Evolutionary conservation across 441 rosid genomes (phyloP).

Genomic region (Hura crepitans): DNA sequence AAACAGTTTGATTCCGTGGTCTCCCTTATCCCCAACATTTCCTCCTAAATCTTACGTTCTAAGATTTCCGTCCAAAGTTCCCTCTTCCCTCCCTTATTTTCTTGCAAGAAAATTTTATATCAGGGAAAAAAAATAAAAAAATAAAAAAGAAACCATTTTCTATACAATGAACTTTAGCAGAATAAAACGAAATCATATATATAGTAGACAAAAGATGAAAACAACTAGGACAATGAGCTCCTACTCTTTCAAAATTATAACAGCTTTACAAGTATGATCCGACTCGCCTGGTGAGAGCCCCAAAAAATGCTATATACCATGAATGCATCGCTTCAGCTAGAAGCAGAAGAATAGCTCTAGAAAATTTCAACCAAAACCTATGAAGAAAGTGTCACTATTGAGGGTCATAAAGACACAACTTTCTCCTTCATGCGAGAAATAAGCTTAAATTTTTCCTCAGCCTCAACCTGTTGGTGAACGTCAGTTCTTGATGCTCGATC

Average conservation of each 20-base stretch:
- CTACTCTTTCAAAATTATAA: background rate
- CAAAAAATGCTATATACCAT: background rate
- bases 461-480: constrained; percentile 69
- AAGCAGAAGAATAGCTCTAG: background rate
- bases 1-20: no score
- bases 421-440: constrained; percentile 84
- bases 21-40: no score
- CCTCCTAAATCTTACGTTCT: no score
- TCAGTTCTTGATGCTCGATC: constrained; percentile 74
- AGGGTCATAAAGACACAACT: constrained; percentile 25
- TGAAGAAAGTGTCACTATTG: constrained; percentile 2
- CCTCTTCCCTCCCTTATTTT: no score
- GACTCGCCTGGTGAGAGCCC: background rate
- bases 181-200: background rate
- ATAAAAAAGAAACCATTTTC: no score
- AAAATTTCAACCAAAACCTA: background rate
- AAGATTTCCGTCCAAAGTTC: no score
- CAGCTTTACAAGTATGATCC: constrained; percentile 14
- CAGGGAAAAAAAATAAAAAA: constrained; percentile 13
- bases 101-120: constrained; percentile 39
- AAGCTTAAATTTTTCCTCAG: constrained; percentile 87
- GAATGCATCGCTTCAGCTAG: background rate
- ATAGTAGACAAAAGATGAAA: background rate
- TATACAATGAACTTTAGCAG: no score
- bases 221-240: no score